phyloP scores from a whole-genome alignment of 257 asterid species.

The Galeopsis tetrahit region DNA sequence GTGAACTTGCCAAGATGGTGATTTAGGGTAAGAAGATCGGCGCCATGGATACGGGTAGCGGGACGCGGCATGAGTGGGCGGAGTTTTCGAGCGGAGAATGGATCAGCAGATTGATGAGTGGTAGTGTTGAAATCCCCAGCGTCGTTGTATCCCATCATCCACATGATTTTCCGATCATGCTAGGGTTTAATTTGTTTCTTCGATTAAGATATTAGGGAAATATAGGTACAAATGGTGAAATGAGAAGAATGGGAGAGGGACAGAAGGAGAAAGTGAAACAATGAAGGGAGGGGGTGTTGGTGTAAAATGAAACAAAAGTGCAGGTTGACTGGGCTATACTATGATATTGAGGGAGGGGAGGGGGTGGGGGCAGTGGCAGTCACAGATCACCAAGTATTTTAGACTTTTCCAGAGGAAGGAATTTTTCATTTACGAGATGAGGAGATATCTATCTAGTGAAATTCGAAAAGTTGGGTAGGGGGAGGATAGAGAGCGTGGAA shows the following conservation, averaged over 20 bases:
- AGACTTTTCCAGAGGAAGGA: conserved; percentile 4
- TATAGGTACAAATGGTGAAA: background rate
- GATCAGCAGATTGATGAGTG: conserved; percentile 36
- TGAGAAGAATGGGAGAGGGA: conserved; percentile 25
- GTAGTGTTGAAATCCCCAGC: conserved; percentile 59
- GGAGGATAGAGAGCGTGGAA: conserved; percentile 50
- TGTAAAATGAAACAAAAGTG: conserved; percentile 51
- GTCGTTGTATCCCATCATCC: conserved; percentile 95
- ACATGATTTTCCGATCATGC: conserved; percentile 49
- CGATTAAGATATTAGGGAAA: background rate
- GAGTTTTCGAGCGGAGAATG: conserved; percentile 59
- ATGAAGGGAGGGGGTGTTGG: conserved; percentile 43
- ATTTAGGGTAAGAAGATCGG: conserved; percentile 69
- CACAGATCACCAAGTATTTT: conserved; percentile 33
- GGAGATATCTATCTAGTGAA: background rate
- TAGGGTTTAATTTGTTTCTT: too few relatives aligned
- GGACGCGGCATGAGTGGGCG: conserved; percentile 73
- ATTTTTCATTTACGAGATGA: background rate
- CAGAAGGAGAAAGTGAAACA: conserved; percentile 42
- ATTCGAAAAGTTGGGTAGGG: background rate
- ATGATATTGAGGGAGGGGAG: conserved; percentile 28
- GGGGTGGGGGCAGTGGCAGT: conserved; percentile 42
- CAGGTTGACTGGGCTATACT: conserved; percentile 49
- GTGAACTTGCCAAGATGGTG: conserved; percentile 61
- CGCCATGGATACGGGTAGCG: conserved; percentile 50